Evolutionary conservation across 257 asterid genomes (phyloP), one percentile per base, ranked within the genome.

Genomic region (Rauvolfia tetraphylla): DNA sequence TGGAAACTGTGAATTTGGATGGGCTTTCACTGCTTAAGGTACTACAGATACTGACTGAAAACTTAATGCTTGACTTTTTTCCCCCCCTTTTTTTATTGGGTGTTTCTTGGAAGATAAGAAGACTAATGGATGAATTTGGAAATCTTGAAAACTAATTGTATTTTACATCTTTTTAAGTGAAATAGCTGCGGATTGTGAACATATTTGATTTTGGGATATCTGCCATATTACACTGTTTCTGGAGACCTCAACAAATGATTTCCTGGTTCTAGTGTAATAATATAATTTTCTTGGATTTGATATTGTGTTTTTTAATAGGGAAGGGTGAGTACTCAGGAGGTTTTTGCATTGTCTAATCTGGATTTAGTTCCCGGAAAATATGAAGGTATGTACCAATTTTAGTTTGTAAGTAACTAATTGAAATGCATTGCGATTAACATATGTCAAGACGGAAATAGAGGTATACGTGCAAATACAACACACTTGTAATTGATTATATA

Each of bases 301-400:
- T 68, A 31, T 46, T 81, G 85, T 62, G 72, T 79, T 82, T 69
- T 61, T 80, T n/a, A n/a, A 44, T 57, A 95, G 98, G 99, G 98
- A 71, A 89, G 98, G 82, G 98, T 91, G 82, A 93, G 90, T 81
- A 95, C 97, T 57, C 85, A 87, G 78, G 98, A 95, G 79, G 96
- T 95, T 51, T 95, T 93, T 77, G 80, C 92, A 72, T 72, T 93
- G 76, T 80, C 93, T 39, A 86, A 95, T 86, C 90, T 97, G 23
- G 99, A 95, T 89, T 90, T 95, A 76, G 94, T 90, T 73, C 99
- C 98, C 0, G 99, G 99, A 3, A 91, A 93, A 84, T 95, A 95
- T 71, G 99, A 95, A 95, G 98, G 99, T 93, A 46, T 22, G 86
- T 58, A 42, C 34, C 34, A 56, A 9, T 38, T 34, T 36, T 56